phyloP scores from a whole-genome alignment of 1,284 basidiomycete genomes.

The Pseudozyma sp. region DNA sequence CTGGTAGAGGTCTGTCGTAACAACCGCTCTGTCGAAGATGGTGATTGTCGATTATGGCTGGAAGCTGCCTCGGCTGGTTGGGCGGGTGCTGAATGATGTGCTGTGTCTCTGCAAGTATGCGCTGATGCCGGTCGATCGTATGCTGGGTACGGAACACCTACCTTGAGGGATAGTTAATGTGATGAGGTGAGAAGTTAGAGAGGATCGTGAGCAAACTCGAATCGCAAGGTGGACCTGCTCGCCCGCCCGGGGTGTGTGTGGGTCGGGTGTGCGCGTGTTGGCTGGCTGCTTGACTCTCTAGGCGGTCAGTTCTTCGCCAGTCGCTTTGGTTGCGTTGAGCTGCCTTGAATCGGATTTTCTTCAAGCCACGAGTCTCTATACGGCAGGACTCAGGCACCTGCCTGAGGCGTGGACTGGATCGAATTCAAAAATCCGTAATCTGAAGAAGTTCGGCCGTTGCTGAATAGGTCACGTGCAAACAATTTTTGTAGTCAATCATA shows the following conservation, averaged over 20 bases:
- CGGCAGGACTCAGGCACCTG: too few species aligned
- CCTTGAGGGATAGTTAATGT: constrained; percentile 56
- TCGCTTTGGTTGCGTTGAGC: too few species aligned
- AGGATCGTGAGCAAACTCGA: constrained; percentile 53
- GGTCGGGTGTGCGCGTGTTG: not conserved
- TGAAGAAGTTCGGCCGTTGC: too few species aligned
- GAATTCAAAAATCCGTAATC: too few species aligned
- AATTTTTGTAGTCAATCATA: not conserved
- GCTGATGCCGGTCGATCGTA: constrained; percentile 12
- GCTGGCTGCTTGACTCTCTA: constrained; percentile 2
- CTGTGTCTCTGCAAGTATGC: constrained; percentile 27
- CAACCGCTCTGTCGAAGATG: not conserved
- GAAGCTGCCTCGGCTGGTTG: constrained; percentile 9
- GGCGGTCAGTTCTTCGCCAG: not conserved
- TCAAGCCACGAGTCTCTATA: too few species aligned
- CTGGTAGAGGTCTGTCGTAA: not conserved
- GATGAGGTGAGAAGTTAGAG: constrained; percentile 50
- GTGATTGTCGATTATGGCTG: not conserved
- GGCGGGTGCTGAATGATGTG: constrained; percentile 3
- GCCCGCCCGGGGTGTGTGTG: not conserved
- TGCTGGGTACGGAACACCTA: constrained; percentile 35
- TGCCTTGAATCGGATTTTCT: too few species aligned
- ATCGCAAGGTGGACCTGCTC: constrained; percentile 29
- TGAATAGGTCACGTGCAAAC: too few species aligned
- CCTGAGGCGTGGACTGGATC: too few species aligned